These are phyloP conservation scores for Malbranchea zuffiana DNA, from an alignment of 2,329 filamentous ascomycete genomes.

Conservation along the genomic window DNA sequence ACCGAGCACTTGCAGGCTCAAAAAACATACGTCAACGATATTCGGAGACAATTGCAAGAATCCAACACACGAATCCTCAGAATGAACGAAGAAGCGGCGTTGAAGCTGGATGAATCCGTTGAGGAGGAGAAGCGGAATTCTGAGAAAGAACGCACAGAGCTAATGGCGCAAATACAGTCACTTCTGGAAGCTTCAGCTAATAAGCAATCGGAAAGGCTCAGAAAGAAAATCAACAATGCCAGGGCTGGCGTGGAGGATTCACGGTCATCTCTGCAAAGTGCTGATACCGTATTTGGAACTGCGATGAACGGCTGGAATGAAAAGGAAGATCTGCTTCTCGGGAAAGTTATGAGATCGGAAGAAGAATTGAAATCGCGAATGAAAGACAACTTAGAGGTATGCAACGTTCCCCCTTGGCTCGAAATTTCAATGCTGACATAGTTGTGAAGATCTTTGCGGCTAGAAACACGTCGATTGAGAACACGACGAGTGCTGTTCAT, in stretches of 20 bases:
- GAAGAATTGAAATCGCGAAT: constrained; percentile 71
- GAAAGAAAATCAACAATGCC: constrained; percentile 51
- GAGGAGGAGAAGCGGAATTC: constrained; percentile 66
- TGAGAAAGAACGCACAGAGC: constrained; percentile 58
- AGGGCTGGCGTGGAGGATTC: constrained; percentile 55
- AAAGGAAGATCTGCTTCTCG: constrained; percentile 57
- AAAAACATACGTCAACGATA: constrained; percentile 59
- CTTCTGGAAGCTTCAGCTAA: constrained; percentile 66
- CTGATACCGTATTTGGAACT: constrained; percentile 54
- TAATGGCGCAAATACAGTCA: constrained; percentile 66
- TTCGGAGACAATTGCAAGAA: constrained; percentile 60
- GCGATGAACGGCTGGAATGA: constrained; percentile 65
- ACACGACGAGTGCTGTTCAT: constrained; percentile 75
- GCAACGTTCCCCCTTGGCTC: constrained; percentile 21
- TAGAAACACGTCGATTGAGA: constrained; percentile 65
- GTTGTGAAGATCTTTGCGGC: constrained; percentile 8
- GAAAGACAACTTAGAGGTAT: constrained; percentile 73
- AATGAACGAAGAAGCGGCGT: constrained; percentile 56
- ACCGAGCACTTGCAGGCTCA: constrained; percentile 64
- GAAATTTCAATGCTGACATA: constrained; percentile 6
- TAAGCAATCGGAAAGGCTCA: constrained; percentile 60
- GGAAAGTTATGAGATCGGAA: constrained; percentile 60
- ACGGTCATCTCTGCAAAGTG: constrained; percentile 53
- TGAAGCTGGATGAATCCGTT: constrained; percentile 56
- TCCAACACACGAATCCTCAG: constrained; percentile 59